phyloP scores from a whole-genome alignment of 371 early-diverging fungal species.

The Entomophthora muscae region DNA sequence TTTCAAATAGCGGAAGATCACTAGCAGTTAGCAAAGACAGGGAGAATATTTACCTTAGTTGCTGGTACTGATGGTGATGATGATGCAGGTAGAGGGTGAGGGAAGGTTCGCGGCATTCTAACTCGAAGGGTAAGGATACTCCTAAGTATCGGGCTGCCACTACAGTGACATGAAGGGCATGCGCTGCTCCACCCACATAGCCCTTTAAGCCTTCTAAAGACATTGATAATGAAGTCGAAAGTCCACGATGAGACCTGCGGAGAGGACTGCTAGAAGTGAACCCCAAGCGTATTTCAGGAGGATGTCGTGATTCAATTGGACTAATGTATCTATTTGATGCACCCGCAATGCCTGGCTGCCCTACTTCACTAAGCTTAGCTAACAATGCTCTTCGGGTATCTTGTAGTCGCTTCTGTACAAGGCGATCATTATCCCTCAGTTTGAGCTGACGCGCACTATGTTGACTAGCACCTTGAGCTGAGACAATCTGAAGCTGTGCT shows the following conservation, averaged over 20 bases:
- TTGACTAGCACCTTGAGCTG: not conserved
- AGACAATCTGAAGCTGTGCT: not conserved
- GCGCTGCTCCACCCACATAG: not conserved
- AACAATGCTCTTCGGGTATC: not conserved
- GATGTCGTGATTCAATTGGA: not conserved
- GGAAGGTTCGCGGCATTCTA: not conserved
- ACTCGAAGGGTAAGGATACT: not conserved
- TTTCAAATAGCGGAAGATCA: not conserved
- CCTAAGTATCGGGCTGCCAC: not conserved
- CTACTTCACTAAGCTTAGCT: not conserved
- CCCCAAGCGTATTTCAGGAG: not conserved
- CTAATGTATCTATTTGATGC: not conserved
- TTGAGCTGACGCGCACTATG: not conserved
- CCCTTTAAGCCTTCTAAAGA: not conserved
- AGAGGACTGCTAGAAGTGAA: not conserved
- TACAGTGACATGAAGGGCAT: not conserved
- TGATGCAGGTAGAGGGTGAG: not conserved
- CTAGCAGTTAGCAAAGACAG: not conserved
- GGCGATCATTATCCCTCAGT: not conserved
- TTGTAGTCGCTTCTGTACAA: not conserved
- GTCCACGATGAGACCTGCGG: not conserved
- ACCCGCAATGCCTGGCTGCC: not conserved
- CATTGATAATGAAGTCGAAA: not conserved
- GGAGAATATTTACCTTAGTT: not conserved
- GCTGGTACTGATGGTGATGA: not conserved